Base-by-base conservation (phyloP, 768 basidiomycete genomes). In the Tricholoma furcatifolium region DNA sequence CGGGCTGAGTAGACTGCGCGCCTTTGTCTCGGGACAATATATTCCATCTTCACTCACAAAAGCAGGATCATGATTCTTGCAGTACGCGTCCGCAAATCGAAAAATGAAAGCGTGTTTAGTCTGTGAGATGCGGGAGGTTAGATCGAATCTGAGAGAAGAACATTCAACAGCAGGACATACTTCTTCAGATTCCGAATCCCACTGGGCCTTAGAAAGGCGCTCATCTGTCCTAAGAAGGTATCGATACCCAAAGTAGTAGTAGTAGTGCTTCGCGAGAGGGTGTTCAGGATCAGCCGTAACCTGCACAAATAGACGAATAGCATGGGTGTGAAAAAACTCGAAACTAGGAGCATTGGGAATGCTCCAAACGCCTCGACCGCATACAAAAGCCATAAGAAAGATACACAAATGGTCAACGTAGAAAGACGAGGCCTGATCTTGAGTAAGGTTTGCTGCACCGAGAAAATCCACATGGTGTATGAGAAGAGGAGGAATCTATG, bases 251-350 rank as follows among this genome's bases (percentile, higher is more conserved):
- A 59, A 18, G 18, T 53, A 54, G 27, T 53, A 51, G 40, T 50
- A 61, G 23, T 43, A 54, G 17, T 54, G 57, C 7, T 54, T 54
- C 18, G 30, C 21, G 17, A 12, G 30, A 56, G 27, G 27, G 27
- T 53, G 8, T 34, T n/a, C 40, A 24, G 52, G 42, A 2, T 52
- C 39, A 14, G 44, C 31, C 31, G 46, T 53, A 36, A 51, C 15
- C 42, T 62, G 47, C 8, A 54, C 36, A 34, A 57, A 62, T 3
- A 59, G 43, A 15, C 60, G 58, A 12, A 62, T 53, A n/a, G 58
- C 60, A 21, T 62, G 55, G 1, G 41, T 45, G 34, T 20, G 38
- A 48, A 57, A 55, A 12, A 50, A 55, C 4, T 49, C 23, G 3
- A 35, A 27, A 31, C 35, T 20, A 20, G 58, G 58, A 9, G 20